Evolutionary conservation across 2,329 filamentous ascomycete genomes (phyloP), one percentile per base, ranked within the genome.

Genomic region (Rhynchosporium agropyri): DNA sequence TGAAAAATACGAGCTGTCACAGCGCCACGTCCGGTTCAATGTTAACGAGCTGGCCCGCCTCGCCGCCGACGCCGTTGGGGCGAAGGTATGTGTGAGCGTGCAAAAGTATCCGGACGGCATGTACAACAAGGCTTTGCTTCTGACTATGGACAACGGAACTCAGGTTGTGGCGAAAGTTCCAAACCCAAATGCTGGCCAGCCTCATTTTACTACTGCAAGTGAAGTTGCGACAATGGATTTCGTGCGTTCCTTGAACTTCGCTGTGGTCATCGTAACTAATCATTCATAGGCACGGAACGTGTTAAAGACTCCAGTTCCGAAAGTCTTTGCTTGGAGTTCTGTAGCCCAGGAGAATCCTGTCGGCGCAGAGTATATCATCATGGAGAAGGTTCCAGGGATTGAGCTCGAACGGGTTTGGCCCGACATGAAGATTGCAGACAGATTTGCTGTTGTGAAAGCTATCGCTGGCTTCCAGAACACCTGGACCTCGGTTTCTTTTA

Each of bases 51-150:
- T 54, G 33, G 51, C 51, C n/a, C 51, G 51, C 51, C 13, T 54
- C 51, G 51, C 51, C n/a, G n/a, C 51, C 51, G 51, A 54, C 13
- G 51, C 51, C 7, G 51, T 54, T 28, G 51, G 50, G 28, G 51
- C 51, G 20, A 54, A 54, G 12, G 3, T 2, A 54, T 54, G 51
- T 20, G 51, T 54, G 10, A 54, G 33, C 10, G n/a, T 54, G 26
- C 33, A 54, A 54, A 54, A 54, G 31, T 54, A 54, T 38, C 51
- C 51, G 10, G 51, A 54, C n/a, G 51, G 51, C 33, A 42, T 54
- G 51, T 42, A 54, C 51, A 54, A 54, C n/a, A 54, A 54, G 10
- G 51, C 51, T 54, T 40, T 54, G 51, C 51, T 54, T 54, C 51
- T 54, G 20, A 54, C 51, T 12, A 54, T 54, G 51, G 51, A 54